Evolutionary conservation across 768 basidiomycete genomes (phyloP), one percentile per base, ranked within the genome.

Genomic region (Auriscalpium orientale): DNA sequence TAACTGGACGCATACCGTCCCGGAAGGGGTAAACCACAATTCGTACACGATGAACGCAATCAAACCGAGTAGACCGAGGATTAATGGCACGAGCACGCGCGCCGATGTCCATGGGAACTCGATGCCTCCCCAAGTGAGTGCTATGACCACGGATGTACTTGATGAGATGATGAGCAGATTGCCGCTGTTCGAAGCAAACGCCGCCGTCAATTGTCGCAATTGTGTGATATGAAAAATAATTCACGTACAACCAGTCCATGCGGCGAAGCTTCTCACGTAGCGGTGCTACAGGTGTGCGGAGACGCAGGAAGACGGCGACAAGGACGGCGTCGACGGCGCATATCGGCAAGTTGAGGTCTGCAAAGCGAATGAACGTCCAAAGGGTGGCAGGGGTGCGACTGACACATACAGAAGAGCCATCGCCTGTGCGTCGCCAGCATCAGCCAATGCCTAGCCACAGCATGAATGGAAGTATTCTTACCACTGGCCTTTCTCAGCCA

Each of bases 41-140:
- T 79, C 78, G 54, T 74, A 71, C 15, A 58, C 51, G 22, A 76
- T 36, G 56, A 75, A 78, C 13, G 54, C 56, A 3, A 59, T 60
- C 34, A 78, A 55, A 5, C 74, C 72, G 11, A 68, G 13, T 7
- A 73, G 40, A 0, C 79, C 78, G 20, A 72, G 47, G 36, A 72
- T 58, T 4, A 79, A 66, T 0, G 79, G 77, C 0, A 68, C 70
- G 15, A 80, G 63, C 6, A 77, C 71, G 5, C 61, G 65, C 8
- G 56, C 58, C 0, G 73, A 75, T 11, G 58, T 48, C 79, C 79
- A 80, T 0, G 72, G 57, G 52, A 68, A 73, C 4, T 65, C 58
- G 13, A 68, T 64, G 10, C 79, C 79, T 1, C 71, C 79, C 75
- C 71, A 72, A 16, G 75, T 70, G 51, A 74, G 54, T 12, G 65